phyloP scores from a whole-genome alignment of 2,329 filamentous ascomycete genomes.

The Exophiala dermatitidis region DNA sequence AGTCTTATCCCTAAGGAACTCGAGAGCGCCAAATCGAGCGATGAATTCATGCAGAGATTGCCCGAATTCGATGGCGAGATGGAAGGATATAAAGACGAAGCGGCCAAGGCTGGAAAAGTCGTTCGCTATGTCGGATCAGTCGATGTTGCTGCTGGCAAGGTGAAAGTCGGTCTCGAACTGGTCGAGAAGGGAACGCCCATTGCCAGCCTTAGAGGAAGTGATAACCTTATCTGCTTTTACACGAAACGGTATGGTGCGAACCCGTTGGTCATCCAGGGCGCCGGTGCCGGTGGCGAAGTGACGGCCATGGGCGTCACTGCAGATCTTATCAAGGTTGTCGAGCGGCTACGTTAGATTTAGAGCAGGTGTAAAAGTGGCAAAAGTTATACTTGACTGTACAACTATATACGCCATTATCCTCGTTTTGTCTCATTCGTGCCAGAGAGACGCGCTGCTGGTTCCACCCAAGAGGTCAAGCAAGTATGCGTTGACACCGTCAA shows the following conservation, averaged over 20 bases:
- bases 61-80: slow-evolving; percentile 81
- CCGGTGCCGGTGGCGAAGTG: slow-evolving; percentile 86
- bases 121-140: slow-evolving; percentile 91
- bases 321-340: slow-evolving; percentile 82
- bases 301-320: slow-evolving; percentile 97
- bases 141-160: slow-evolving; percentile 68
- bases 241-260: slow-evolving; percentile 88
- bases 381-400: neutral
- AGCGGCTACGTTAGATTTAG: slow-evolving; percentile 52
- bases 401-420: neutral
- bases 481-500: neutral
- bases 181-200: slow-evolving; percentile 85
- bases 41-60: slow-evolving; percentile 77
- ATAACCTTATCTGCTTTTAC: slow-evolving; percentile 99
- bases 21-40: slow-evolving; percentile 65
- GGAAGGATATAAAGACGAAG: slow-evolving; percentile 78
- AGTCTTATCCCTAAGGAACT: slow-evolving; percentile 85
- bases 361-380: neutral
- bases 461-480: neutral
- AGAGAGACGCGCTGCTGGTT: neutral
- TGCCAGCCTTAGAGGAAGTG: slow-evolving; percentile 88
- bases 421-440: neutral
- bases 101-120: slow-evolving; percentile 81
- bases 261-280: slow-evolving; percentile 89
- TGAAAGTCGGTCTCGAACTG: slow-evolving; percentile 88